Evolutionary conservation across 164 flowering plant species (phyloP), one percentile per base, ranked within the genome.

Genomic region (Stephania cephalantha): DNA sequence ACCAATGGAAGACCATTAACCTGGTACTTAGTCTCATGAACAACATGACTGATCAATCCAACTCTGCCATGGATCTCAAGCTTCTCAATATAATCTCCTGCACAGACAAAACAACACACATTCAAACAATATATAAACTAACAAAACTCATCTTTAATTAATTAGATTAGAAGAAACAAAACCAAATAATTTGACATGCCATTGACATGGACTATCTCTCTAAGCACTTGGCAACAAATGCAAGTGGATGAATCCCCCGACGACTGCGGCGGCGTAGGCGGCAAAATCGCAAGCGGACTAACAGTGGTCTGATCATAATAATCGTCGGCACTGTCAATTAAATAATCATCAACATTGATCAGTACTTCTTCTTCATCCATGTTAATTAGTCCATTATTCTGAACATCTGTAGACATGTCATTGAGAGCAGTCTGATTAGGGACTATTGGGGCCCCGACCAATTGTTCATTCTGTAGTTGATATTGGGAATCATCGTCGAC

Each of bases 1-100:
- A 7, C 20, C 0, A 76, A 61, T 29, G 81, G 55, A 61, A 45
- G 35, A 20, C 9, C 77, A 72, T 53, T 17, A 6, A 4, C 53
- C 45, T n/a, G 18, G 4, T 9, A 17, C 45, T 17, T 77, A 30
- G 30, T 76, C 68, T 81, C 83, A 6, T 81, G 78, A 75, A 86
- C 75, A 6, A 87, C 91, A 65, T 90, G 94, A 70, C 82, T 80
- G 63, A 90, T 75, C 30, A 83, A 25, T 2, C 91, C 91, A 8
- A 86, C 70, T 74, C 82, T 82, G 65, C 94, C 94, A 80, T 87
- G 89, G 70, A 90, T 78, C 79, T 86, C 90, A 31, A 90, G 88
- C 75, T 79, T 88, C 20, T 77, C 75, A 4, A 77, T 74, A 30
- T 71, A 50, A 8, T 17, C 72, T 15, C 88, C 88, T 89, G 58